Percentiles rank a stretch among this genome's conserved stretches.
Conservation (phyloP, 2,329 filamentous ascomycete genomes). For the Gnomoniopsis sp. region DNA sequence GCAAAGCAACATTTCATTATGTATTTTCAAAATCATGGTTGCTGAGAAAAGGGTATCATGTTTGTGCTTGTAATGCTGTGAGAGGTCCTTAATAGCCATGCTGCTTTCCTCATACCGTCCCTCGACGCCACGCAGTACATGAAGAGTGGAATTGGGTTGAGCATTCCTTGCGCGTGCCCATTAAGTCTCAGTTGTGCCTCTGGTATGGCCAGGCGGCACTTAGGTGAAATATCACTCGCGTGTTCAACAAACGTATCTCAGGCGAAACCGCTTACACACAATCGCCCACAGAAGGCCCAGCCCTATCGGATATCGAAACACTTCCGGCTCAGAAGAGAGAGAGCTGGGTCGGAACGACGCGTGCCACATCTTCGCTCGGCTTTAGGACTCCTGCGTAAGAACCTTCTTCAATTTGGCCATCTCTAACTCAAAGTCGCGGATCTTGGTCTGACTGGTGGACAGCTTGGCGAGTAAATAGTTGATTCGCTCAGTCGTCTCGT, state of each 20-base stretch:
- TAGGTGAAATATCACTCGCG: no score
- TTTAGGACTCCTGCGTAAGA: conserved; percentile 39
- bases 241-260: no score
- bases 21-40: not conserved
- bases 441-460: conserved; percentile 68
- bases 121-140: not conserved
- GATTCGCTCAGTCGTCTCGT: conserved; percentile 63
- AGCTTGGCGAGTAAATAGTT: conserved; percentile 74
- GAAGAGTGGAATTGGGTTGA: not conserved
- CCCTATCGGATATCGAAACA: no score
- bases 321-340: no score
- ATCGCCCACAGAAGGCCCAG: no score
- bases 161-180: no score
- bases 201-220: no score
- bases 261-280: no score
- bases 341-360: no score
- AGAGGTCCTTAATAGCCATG: not conserved
- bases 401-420: conserved; percentile 70
- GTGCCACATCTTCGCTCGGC: no score
- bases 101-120: not conserved
- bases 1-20: not conserved
- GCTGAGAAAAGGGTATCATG: conserved; percentile 4
- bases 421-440: conserved; percentile 70
- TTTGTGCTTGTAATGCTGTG: not conserved
- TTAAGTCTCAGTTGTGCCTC: no score